Conservation (phyloP, 1,139 yeast genomes). For the Candida sanyaensis region DNA sequence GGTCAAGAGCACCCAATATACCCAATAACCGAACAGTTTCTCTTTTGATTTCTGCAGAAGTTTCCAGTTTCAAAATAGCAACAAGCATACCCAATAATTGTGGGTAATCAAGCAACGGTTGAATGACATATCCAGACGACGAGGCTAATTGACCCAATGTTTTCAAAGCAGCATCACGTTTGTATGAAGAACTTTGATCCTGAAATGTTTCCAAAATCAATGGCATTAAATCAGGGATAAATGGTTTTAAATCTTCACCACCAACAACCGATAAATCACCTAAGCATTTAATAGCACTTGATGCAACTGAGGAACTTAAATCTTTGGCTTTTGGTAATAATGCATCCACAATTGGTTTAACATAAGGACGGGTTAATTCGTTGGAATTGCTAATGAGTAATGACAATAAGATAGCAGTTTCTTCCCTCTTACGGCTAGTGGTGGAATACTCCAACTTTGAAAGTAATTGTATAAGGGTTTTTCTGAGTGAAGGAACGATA, state of each 20-base stretch:
- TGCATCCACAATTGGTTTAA: constrained; percentile 85
- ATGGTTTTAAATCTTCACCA: constrained; percentile 79
- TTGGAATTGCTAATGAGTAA: constrained; percentile 76
- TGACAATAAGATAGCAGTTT: constrained; percentile 76
- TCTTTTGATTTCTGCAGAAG: constrained; percentile 69
- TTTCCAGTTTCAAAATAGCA: constrained; percentile 78
- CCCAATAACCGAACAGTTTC: constrained; percentile 91
- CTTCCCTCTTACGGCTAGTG: constrained; percentile 79
- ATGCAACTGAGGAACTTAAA: constrained; percentile 73
- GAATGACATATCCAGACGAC: constrained; percentile 92
- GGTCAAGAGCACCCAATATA: constrained; percentile 94
- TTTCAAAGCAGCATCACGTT: constrained; percentile 86
- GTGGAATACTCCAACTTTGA: constrained; percentile 84
- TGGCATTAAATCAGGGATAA: constrained; percentile 80
- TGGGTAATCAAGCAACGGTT: constrained; percentile 90
- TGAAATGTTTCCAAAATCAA: constrained; percentile 83
- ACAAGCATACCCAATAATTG: constrained; percentile 81
- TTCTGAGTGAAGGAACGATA: constrained; percentile 88
- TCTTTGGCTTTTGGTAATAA: constrained; percentile 78
- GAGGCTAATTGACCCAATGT: constrained; percentile 88
- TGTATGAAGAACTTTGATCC: constrained; percentile 84
- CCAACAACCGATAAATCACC: constrained; percentile 90
- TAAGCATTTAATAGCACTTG: constrained; percentile 83
- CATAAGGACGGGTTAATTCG: constrained; percentile 83
- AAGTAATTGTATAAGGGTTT: constrained; percentile 78